These are phyloP conservation scores for Candida endomychidarum DNA, from an alignment of 805 yeast species.

Conservation along the genomic window DNA sequence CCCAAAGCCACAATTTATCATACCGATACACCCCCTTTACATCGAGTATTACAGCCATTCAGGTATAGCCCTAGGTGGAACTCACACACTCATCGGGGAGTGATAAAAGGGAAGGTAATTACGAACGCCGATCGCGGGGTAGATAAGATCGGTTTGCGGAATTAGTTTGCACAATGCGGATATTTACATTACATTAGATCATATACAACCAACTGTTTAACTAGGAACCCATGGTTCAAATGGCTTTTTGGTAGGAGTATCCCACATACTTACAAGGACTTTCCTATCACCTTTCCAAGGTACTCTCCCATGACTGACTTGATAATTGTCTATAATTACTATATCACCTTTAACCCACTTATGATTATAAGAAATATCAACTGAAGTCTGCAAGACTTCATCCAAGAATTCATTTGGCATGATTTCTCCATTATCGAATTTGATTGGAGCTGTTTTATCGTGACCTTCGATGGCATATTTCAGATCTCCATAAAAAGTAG, in stretches of 20 bases:
- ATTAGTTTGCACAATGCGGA: neutral
- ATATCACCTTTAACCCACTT: slow-evolving; percentile 33
- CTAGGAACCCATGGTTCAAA: slow-evolving; percentile 4
- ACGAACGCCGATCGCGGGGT: too few species aligned
- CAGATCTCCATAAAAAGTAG: slow-evolving; percentile 10
- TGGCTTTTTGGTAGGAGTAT: slow-evolving; percentile 11
- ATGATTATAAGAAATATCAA: slow-evolving; percentile 24
- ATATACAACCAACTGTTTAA: too few species aligned
- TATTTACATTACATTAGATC: too few species aligned
- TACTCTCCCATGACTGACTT: slow-evolving; percentile 33
- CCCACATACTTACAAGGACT: slow-evolving; percentile 41
- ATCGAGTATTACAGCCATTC: too few species aligned
- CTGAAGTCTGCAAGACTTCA: slow-evolving; percentile 10
- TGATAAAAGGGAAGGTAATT: too few species aligned
- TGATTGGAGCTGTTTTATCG: slow-evolving; percentile 6
- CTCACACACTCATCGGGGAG: too few species aligned
- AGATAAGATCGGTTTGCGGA: neutral
- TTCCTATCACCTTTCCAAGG: slow-evolving; percentile 30
- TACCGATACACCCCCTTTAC: too few species aligned
- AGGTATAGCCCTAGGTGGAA: too few species aligned
- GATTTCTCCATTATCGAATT: slow-evolving; percentile 1
- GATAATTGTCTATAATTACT: slow-evolving; percentile 33
- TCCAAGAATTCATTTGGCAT: slow-evolving; percentile 10
- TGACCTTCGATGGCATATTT: slow-evolving; percentile 4
- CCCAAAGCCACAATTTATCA: too few species aligned